Evolutionary conservation across 768 basidiomycete genomes (phyloP).

Genomic region (Tricholomella constricta): DNA sequence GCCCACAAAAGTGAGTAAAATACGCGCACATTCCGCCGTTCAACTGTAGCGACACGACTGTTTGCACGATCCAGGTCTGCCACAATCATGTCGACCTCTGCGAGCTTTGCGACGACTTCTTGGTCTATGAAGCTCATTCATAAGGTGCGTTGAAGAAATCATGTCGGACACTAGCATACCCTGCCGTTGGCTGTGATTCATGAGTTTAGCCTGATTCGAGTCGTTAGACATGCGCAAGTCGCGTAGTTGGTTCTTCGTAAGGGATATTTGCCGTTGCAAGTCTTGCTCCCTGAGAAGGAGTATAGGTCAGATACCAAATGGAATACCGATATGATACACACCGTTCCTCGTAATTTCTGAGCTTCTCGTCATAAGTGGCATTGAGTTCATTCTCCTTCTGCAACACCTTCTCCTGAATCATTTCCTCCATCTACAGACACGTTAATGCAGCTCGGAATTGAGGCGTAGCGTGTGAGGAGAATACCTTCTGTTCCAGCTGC

Average conservation of each 20-base stretch:
- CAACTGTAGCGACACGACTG: constrained; percentile 87
- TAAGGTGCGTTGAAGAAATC: neutral
- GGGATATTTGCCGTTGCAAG: constrained; percentile 85
- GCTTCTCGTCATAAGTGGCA: constrained; percentile 94
- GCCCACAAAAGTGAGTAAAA: neutral
- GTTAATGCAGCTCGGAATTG: constrained; percentile 5
- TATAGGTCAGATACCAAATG: neutral
- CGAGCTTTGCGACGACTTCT: constrained; percentile 85
- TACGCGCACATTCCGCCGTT: constrained; percentile 80
- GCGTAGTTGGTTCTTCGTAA: constrained; percentile 85
- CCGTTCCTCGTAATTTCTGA: constrained; percentile 97
- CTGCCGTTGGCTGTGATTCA: constrained; percentile 90
- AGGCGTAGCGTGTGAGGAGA: constrained; percentile 10
- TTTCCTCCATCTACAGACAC: constrained; percentile 82
- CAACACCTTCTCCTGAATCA: constrained; percentile 84
- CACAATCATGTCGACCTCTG: constrained; percentile 93
- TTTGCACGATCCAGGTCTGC: constrained; percentile 96
- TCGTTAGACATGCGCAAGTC: constrained; percentile 92
- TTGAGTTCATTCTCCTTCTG: constrained; percentile 97
- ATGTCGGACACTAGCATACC: constrained; percentile 43
- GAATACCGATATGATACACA: constrained; percentile 32
- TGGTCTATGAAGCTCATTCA: constrained; percentile 58
- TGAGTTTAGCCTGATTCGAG: constrained; percentile 86
- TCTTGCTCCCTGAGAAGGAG: constrained; percentile 76
- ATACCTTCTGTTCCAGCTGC: constrained; percentile 80